Evolutionary conservation across 129 eudicot species (phyloP), one percentile per base, ranked within the genome.

Genomic region (Tanacetum coccineum): DNA sequence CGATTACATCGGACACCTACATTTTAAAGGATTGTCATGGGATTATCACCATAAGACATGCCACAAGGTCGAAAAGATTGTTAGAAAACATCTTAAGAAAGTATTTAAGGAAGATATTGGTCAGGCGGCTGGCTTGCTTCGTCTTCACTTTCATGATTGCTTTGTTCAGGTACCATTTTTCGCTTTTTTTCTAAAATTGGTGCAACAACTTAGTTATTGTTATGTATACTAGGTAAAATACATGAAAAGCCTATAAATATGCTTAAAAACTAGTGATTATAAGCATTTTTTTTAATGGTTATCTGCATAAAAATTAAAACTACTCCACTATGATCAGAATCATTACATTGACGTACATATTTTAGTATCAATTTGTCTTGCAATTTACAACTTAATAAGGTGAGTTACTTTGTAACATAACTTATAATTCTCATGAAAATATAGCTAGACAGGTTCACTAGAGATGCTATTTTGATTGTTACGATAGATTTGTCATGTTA

Each of bases 101-200:
- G 85, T 85, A 9, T 85, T 85, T 56, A 48, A 74, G 63, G 71
- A 71, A 9, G 87, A 85, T 60, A 70, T 80, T 2, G 81, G 83
- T 20, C 87, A 80, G 60, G 87, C 92, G 15, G 92, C 88, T 5
- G 92, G 92, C 63, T 77, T 86, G 83, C 92, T 85, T 63, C 84
- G 90, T 46, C 81, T 84, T 48, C 90, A 84, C 14, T 85, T 85
- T 63, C 91, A 85, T 9, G 92, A 86, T 59, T 86, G 92, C 77
- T 86, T 86, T 19, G 92, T 86, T 36, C 85, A 82, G 87, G 92
- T 85, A 53, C 25, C 39, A 30, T 30, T 4, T 7, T 30, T 30
- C 5, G n/a, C 3, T 3, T 26, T 26, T 26, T 26, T 3, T 26
- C 3, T n/a, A n/a, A n/a, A n/a, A n/a, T n/a, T n/a, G n/a, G n/a